phyloP scores from a whole-genome alignment of 805 yeast genomes.

The Ogataea ramenticola region DNA sequence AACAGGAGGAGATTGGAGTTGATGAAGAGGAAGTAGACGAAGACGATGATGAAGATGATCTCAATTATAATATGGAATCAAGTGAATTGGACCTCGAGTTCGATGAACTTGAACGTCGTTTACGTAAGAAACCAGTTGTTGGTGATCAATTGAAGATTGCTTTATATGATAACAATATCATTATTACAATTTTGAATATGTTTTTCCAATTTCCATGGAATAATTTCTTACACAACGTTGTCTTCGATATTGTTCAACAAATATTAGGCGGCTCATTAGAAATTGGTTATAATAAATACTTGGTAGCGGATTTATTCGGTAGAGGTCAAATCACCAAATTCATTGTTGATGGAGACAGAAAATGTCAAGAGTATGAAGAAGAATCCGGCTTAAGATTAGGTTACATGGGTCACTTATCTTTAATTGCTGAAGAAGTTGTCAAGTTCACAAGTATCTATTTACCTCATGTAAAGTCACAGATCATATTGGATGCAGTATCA shows the following conservation, averaged over 20 bases:
- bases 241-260: constrained; percentile 93
- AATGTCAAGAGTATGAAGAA: constrained; percentile 54
- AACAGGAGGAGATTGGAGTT: constrained; percentile 3
- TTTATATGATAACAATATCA: constrained; percentile 64
- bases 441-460: constrained; percentile 64
- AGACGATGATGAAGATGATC: constrained; percentile 19
- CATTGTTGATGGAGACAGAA: constrained; percentile 55
- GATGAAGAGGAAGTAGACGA: constrained; percentile 3
- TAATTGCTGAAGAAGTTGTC: constrained; percentile 92
- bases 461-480: constrained; percentile 50
- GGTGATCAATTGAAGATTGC: constrained; percentile 87
- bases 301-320: constrained; percentile 65
- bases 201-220: constrained; percentile 93
- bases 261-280: constrained; percentile 83
- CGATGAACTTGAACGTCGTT: constrained; percentile 19
- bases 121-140: constrained; percentile 58
- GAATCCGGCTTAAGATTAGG: constrained; percentile 67
- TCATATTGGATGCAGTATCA: constrained; percentile 41
- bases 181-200: constrained; percentile 60
- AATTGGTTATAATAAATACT: constrained; percentile 75
- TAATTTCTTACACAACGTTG: constrained; percentile 93
- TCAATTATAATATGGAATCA: constrained; percentile 23
- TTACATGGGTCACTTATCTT: constrained; percentile 93
- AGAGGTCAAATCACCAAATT: constrained; percentile 50
- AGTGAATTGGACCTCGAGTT: constrained; percentile 14